phyloP scores from a whole-genome alignment of 2,329 filamentous ascomycete species.

The Orbilia quercus region DNA sequence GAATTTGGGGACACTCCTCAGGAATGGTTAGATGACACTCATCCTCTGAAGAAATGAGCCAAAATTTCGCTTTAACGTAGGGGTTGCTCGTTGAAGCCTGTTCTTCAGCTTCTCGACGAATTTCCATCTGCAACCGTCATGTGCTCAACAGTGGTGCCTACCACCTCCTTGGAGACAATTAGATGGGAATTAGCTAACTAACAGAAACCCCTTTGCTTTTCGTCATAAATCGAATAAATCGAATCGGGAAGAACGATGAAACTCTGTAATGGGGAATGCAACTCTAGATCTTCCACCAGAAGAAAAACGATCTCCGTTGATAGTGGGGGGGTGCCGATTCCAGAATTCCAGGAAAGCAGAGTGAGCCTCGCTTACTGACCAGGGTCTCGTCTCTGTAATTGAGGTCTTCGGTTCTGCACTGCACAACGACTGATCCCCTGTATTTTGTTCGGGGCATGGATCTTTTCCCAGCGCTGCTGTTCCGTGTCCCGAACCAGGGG shows the following conservation, averaged over 20 bases:
- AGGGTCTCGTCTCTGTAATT: constrained; percentile 45
- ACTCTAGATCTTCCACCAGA: constrained; percentile 34
- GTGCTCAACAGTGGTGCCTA: constrained; percentile 54
- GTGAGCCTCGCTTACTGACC: constrained; percentile 54
- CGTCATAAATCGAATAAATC: constrained; percentile 43
- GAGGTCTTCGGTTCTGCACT: constrained; percentile 55
- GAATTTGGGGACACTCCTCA: constrained; percentile 41
- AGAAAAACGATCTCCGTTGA: constrained; percentile 2
- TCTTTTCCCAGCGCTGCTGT: constrained; percentile 22
- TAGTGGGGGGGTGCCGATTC: constrained; percentile 54
- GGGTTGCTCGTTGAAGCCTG: constrained; percentile 47
- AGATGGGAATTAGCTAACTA: constrained; percentile 29
- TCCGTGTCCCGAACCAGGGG: constrained; percentile 45
- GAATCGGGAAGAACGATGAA: constrained; percentile 47
- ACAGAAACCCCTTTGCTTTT: constrained; percentile 50
- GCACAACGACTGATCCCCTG: constrained; percentile 32
- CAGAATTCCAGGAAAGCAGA: constrained; percentile 52
- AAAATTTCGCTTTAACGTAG: constrained; percentile 56
- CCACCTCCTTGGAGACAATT: constrained; percentile 52
- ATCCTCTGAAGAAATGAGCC: constrained; percentile 53
- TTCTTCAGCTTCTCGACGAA: constrained; percentile 50
- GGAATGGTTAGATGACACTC: constrained; percentile 57
- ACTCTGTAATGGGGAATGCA: constrained; percentile 48
- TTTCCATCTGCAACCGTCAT: constrained; percentile 53
- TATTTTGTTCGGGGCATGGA: constrained; percentile 29